These are phyloP conservation scores for peach (Prunus persica) DNA, from an alignment of 306 rosid genomes.

Conservation along the genomic window Prunus_persica_NCBIv2 NC_034012.1:1375501-1376000, in stretches of 20 bases:
- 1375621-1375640: not conserved
- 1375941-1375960: not conserved
- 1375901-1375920: not conserved
- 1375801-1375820: not conserved
- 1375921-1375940: not conserved
- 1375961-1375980: not conserved
- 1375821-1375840: not conserved
- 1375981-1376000: not conserved
- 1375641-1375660: slow-evolving; percentile 32
- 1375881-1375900: not conserved
- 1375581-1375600: slow-evolving; percentile 25
- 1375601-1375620: not conserved
- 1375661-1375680: slow-evolving; percentile 33
- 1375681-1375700: slow-evolving; percentile 50
- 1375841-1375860: not conserved
- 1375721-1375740: slow-evolving; percentile 36
- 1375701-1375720: slow-evolving; percentile 43
- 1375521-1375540: not conserved
- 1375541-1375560: slow-evolving; percentile 24
- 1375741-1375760: slow-evolving; percentile 33
- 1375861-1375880: not conserved
- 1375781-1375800: slow-evolving; percentile 24
- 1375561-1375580: slow-evolving; percentile 1
- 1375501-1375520: slow-evolving; percentile 16
- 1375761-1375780: slow-evolving; percentile 41